Evolutionary conservation across 2,329 filamentous ascomycete species (phyloP), one percentile per base, ranked within the genome.

Genomic region (Xylariaceae sp.): DNA sequence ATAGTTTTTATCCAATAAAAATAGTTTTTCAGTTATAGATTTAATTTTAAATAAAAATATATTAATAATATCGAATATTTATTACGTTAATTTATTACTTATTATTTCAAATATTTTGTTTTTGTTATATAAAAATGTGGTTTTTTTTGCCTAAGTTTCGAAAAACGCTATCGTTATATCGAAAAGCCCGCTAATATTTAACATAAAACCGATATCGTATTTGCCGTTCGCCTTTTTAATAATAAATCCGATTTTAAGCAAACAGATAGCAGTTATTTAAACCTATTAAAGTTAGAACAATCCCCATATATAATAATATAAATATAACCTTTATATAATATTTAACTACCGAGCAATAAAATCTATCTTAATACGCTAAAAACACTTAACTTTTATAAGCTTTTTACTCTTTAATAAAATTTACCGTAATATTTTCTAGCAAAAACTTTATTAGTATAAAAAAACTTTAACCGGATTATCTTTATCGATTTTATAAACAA

Each of bases 391-490:
- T 61, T 31, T 41, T 43, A 42, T 64, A 58, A 13, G 50, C 42
- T 6, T 61, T 44, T 16, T 55, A 66, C 1, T 59, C 58, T 34
- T 61, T 58, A 2, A 28, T 31, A 14, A 51, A 47, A 57, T 60
- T 65, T 61, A 61, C 64, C 17, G 48, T 60, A 3, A 47, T 63
- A 51, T 60, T 66, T 45, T 63, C 68, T 47, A 56, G 66, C 45
- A 64, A 47, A 51, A 55, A 68, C 34, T 60, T 61, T 61, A 70
- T 66, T 16, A 71, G 51, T 4, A 67, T 63, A 48, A 64, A 69
- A 4, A 66, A 60, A 60, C 60, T 3, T 63, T 59, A 14, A 63
- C 55, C 5, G 43, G 19, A 45, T 68, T 67, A 6, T 54, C 11
- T 42, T 49, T 19, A 34, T 56, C 50, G 22, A 54, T 12, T 44